Base-by-base conservation (phyloP, 1,284 basidiomycete genomes). In the Ceratobasidium sp. region DNA sequence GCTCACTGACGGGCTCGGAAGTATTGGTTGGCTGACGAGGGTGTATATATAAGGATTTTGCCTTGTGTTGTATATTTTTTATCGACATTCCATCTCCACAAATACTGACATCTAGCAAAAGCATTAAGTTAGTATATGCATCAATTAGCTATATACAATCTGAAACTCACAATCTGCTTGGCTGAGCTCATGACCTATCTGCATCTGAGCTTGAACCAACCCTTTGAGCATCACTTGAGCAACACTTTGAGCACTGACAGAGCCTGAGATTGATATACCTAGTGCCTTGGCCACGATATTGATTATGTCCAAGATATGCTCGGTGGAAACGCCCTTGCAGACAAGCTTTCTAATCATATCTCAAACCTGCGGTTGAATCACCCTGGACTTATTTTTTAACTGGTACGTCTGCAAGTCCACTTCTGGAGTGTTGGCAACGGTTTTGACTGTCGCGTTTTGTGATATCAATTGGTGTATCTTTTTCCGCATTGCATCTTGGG, bases 11-110 rank as follows among this genome's bases (percentile, higher is more conserved):
- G 42, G 18, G 4, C 23, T 4, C 5, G 49, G 23, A 10, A 7
- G 3, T 3, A 28, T 6, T n/a, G n/a, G 28, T 51, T 15, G 23
- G 2, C 20, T n/a, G 44, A 7, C 7, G 18, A 12, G 23, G 5
- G 13, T 7, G 67, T 10, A 69, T 53, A 15, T 53, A 55, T 20
- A 69, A 3, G 3, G 51, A 33, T 39, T 55, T 55, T 20, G 67
- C n/a, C 20, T 69, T 51, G 33, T 69, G 49, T 18, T 69, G 67
- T 23, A 33, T 20, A 39, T 69, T 69, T 26, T 69, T 69, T 1
- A 69, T 69, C 3, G 2, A 39, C 2, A 51, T 69, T 2, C 67
- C 67, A 55, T 55, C 51, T 1, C 67, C 26, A 69, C 49, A 69
- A 15, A 69, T 69, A n/a, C 10, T 12, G 3, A 69, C 13, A 20